These are phyloP conservation scores for Diaporthe citri DNA, from an alignment of 2,329 filamentous ascomycete species.

Conservation along the genomic window DNA sequence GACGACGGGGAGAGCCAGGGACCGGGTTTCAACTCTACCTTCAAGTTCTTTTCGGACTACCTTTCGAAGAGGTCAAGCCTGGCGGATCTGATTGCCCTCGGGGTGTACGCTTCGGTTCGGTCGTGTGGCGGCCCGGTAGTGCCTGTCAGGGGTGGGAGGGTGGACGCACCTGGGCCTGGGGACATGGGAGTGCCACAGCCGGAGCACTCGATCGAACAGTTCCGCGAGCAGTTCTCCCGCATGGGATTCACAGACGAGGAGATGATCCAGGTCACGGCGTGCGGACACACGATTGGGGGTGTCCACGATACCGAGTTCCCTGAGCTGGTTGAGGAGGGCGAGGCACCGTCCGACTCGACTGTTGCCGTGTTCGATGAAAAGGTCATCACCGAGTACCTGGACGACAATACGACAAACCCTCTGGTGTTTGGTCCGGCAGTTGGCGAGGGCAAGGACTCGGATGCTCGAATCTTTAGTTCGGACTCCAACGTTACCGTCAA, in stretches of 20 bases:
- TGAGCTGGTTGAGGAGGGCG: slow-evolving; percentile 59
- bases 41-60: slow-evolving; percentile 64
- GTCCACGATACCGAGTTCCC: slow-evolving; percentile 66
- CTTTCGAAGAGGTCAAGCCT: slow-evolving; percentile 63
- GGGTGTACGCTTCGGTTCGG: slow-evolving; percentile 67
- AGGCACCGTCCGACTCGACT: slow-evolving; percentile 59
- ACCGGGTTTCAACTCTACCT: slow-evolving; percentile 62
- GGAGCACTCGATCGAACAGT: slow-evolving; percentile 62
- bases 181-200: slow-evolving; percentile 65
- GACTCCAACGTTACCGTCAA: slow-evolving; percentile 66
- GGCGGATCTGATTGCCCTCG: slow-evolving; percentile 67
- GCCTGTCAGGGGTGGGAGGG: slow-evolving; percentile 62
- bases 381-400: slow-evolving; percentile 66
- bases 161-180: slow-evolving; percentile 63
- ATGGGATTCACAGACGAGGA: slow-evolving; percentile 66
- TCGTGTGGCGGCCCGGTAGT: slow-evolving; percentile 67
- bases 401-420: slow-evolving; percentile 64
- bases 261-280: slow-evolving; percentile 70
- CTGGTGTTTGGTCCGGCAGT: slow-evolving; percentile 63
- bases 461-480: slow-evolving; percentile 64
- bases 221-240: slow-evolving; percentile 64
- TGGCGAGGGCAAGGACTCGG: slow-evolving; percentile 59
- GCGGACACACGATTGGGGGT: slow-evolving; percentile 69
- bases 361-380: slow-evolving; percentile 64
- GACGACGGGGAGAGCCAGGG: slow-evolving; percentile 65